Percentiles rank a stretch among this genome's conserved stretches.
Evolutionary conservation across 2,329 filamentous ascomycete genomes (phyloP).

Genomic region (Dothistroma pini): DNA sequence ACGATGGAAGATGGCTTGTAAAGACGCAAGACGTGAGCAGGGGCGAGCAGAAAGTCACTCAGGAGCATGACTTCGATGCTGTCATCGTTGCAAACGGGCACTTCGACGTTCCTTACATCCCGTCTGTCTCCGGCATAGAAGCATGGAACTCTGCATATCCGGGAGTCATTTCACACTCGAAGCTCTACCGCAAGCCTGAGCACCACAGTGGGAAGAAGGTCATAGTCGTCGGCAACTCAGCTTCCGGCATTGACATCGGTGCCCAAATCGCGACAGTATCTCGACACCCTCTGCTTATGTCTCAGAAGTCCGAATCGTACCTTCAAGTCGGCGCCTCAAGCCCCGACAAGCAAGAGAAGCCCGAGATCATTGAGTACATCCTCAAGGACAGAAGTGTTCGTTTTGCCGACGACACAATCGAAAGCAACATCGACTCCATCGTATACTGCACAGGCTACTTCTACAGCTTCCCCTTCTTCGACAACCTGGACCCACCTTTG

Average conservation of each 20-base stretch:
- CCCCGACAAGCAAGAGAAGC: constrained; percentile 55
- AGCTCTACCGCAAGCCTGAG: constrained; percentile 68
- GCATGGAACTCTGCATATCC: constrained; percentile 42
- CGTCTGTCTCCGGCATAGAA: constrained; percentile 39
- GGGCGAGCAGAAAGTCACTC: constrained; percentile 30
- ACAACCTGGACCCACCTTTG: constrained; percentile 50
- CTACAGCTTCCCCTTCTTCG: constrained; percentile 73
- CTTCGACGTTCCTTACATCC: constrained; percentile 47
- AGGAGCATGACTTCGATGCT: constrained; percentile 53
- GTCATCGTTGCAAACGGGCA: constrained; percentile 49
- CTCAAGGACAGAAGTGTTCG: constrained; percentile 58
- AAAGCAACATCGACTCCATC: constrained; percentile 67
- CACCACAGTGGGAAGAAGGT: constrained; percentile 66
- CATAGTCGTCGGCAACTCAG: constrained; percentile 77
- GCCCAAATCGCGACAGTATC: constrained; percentile 66
- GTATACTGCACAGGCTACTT: constrained; percentile 90
- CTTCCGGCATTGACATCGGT: constrained; percentile 80
- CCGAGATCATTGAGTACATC: constrained; percentile 53
- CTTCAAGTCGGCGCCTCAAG: constrained; percentile 38
- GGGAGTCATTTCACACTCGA: constrained; percentile 55
- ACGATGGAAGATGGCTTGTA: constrained; percentile 55
- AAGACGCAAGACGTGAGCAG: constrained; percentile 39
- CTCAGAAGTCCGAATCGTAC: constrained; percentile 53
- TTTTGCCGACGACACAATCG: constrained; percentile 63
- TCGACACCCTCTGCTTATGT: constrained; percentile 59